Evolutionary conservation across 169 alveolate genomes (phyloP).

Genomic region (Cryptosporidium canis): DNA sequence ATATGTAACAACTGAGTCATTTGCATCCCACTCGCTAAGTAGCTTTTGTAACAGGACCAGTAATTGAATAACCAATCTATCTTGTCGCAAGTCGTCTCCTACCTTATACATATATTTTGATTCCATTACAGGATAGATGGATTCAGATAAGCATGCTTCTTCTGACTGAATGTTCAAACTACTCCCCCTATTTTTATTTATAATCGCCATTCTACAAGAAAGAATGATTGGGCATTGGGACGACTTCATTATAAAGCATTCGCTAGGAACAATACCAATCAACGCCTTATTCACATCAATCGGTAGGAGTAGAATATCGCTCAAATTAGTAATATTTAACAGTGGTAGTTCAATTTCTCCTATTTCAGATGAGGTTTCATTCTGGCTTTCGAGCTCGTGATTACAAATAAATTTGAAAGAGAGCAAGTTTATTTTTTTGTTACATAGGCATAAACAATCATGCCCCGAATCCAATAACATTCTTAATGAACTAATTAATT

Average conservation of each 20-base stretch:
- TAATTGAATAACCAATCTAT: constrained; percentile 90
- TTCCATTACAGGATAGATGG: constrained; percentile 69
- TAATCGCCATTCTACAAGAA: constrained; percentile 63
- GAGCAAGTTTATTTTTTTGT: constrained; percentile 13
- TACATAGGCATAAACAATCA: background rate
- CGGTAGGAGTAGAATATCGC: constrained; percentile 56
- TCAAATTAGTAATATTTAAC: constrained; percentile 39
- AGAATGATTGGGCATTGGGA: constrained; percentile 65
- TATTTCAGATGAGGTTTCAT: background rate
- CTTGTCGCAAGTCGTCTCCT: constrained; percentile 97
- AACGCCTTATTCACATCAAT: constrained; percentile 64
- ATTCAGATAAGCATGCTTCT: constrained; percentile 26
- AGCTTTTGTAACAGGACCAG: constrained; percentile 88
- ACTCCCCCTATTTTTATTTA: constrained; percentile 7
- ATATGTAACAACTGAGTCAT: constrained; percentile 88
- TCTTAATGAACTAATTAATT: constrained; percentile 14
- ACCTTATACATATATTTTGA: constrained; percentile 87
- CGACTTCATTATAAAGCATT: constrained; percentile 59
- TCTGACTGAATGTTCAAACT: constrained; percentile 12
- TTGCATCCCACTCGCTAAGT: constrained; percentile 89
- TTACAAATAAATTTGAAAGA: constrained; percentile 31
- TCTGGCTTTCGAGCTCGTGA: background rate
- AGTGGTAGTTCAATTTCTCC: constrained; percentile 30
- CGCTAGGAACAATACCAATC: constrained; percentile 59
- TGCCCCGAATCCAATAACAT: background rate